phyloP scores from a whole-genome alignment of 2,329 filamentous ascomycete species.

The Rhytidhysteron rufulum region DNA sequence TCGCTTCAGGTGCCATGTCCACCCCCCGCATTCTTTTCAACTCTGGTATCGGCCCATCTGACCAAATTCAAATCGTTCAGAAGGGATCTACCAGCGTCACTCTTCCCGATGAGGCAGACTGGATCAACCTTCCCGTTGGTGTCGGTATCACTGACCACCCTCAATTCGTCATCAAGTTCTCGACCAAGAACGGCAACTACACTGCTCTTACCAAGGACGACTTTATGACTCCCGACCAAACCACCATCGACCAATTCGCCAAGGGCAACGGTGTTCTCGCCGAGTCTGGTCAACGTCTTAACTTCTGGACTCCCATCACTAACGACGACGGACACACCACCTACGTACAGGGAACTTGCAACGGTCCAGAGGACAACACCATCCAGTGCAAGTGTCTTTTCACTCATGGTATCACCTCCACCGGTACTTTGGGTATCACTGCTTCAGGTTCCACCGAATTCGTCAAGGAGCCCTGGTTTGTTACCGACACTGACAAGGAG shows the following conservation, averaged over 20 bases:
- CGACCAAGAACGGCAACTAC: constrained; percentile 10
- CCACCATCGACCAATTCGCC: constrained; percentile 12
- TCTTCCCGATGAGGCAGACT: constrained; percentile 13
- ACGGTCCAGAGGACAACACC: constrained; percentile 19
- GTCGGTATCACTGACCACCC: too few species aligned
- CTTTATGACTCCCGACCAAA: constrained; percentile 11
- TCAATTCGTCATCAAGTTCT: constrained; percentile 24
- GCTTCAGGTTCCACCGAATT: constrained; percentile 32
- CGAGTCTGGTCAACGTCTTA: constrained; percentile 40
- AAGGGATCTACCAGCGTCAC: constrained; percentile 11
- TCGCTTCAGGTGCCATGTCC: constrained; percentile 20
- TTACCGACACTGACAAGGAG: constrained; percentile 36
- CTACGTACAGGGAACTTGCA: constrained; percentile 38
- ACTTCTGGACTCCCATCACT: constrained; percentile 40
- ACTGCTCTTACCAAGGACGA: constrained; percentile 8
- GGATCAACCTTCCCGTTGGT: constrained; percentile 21
- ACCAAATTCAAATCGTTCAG: constrained; percentile 19
- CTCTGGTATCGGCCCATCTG: constrained; percentile 20
- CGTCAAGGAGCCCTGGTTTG: constrained; percentile 46
- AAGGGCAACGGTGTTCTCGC: constrained; percentile 35
- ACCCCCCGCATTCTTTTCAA: constrained; percentile 21
- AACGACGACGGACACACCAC: constrained; percentile 29
- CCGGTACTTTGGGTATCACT: constrained; percentile 17
- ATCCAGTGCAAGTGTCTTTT: constrained; percentile 13
- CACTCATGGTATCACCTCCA: constrained; percentile 17